Percentiles rank a stretch among this genome's conserved stretches.
Conservation (phyloP, 208 protist species). For the Trypanosoma melophagium region DNA sequence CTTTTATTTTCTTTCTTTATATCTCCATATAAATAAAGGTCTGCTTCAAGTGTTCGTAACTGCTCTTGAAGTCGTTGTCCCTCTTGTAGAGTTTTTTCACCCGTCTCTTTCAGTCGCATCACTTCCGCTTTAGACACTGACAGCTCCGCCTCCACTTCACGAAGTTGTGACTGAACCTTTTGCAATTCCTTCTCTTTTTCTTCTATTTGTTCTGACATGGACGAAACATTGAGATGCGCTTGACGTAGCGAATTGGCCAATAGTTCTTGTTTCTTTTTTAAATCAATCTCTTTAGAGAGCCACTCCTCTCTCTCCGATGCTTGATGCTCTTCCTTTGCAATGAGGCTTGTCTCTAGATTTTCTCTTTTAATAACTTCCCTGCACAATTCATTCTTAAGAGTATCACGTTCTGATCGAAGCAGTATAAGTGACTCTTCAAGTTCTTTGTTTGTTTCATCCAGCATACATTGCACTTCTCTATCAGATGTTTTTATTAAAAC, state of each 20-base stretch:
- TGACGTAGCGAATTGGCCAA: constrained; percentile 19
- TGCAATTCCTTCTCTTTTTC: constrained; percentile 14
- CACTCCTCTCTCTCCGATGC: constrained; percentile 25
- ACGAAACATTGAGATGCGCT: constrained; percentile 5
- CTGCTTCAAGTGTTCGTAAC: constrained; percentile 13
- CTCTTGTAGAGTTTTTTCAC: constrained; percentile 2
- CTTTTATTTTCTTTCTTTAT: not conserved
- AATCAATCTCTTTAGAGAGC: constrained; percentile 9
- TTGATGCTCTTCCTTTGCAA: constrained; percentile 54
- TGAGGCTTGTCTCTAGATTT: constrained; percentile 48
- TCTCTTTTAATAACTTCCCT: constrained; percentile 36
- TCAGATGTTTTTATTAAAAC: constrained; percentile 9
- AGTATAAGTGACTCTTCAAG: not conserved
- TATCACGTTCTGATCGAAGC: constrained; percentile 17
- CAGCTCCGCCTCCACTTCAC: constrained; percentile 1
- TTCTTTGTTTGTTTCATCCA: constrained; percentile 3
- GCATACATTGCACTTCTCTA: not conserved
- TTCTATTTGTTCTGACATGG: constrained; percentile 14
- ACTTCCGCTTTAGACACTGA: constrained; percentile 9
- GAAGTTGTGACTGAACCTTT: not conserved
- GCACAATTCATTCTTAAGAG: constrained; percentile 29
- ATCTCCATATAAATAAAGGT: not conserved
- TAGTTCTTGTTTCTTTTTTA: constrained; percentile 16
- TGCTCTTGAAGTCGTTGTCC: constrained; percentile 15
- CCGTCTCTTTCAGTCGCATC: not conserved